Evolutionary conservation across 352 stramenopile species (phyloP), one percentile per base, ranked within the genome.

Genomic region (Pseudoperonospora humuli): DNA sequence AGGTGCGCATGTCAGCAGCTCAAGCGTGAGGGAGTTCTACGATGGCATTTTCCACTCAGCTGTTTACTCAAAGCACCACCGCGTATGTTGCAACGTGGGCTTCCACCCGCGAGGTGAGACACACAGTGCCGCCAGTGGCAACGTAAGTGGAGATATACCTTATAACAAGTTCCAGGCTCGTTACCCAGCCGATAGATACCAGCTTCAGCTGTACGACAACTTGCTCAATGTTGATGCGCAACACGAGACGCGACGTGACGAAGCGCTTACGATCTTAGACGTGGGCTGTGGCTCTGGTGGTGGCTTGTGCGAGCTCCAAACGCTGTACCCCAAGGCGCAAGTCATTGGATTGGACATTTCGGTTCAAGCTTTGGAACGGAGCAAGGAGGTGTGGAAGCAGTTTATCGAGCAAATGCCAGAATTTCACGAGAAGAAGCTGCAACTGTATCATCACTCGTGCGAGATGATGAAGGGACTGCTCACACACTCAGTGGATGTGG

Each of bases 41-140:
- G 71, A 88, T 54, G 69, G 76, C 14, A 54, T 88, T 40, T 88
- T 79, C 65, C 65, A 79, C 63, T 86, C 76, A 33, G 64, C 64
- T 19, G 57, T 88, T 35, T 88, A 71, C 60, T 53, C 64, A 3
- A 36, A 72, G 37, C 64, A 80, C 55, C 76, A 86, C 42, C 75
- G 66, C 48, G 61, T 86, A 31, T 72, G 73, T 29, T 85, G 71
- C 58, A 88, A 88, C 52, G 59, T 86, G 5, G 76, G 73, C 32
- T 87, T 76, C 47, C 55, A 71, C 40, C 52, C 58, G 5, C 39
- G 57, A n/a, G 46, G 39, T 24, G 33, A 57, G 10, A 42, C 33
- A 8, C 46, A 54, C 21, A 26, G 61, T 3, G 46, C 50, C 18
- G 25, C 45, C 10, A 29, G n/a, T 7, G 41, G 11, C n/a, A 56